Percentiles rank a stretch among this genome's conserved stretches.
These are phyloP conservation scores for Brassica carinata DNA, from an alignment of 345 rosid species.

Conservation along the genomic window DNA sequence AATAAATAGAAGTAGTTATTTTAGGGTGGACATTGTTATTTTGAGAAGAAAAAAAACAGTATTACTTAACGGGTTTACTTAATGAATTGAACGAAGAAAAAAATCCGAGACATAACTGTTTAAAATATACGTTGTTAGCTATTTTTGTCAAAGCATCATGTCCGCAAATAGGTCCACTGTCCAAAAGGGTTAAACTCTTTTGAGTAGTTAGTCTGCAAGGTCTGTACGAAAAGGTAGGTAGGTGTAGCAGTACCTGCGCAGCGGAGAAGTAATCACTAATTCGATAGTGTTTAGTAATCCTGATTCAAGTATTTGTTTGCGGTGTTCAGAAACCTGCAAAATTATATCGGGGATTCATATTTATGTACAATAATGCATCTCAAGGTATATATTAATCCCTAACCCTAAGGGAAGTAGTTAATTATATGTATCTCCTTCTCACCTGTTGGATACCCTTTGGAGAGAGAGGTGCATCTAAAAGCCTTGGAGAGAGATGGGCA, in stretches of 20 bases:
- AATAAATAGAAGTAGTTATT: neutral
- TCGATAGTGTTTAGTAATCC: conserved; percentile 32
- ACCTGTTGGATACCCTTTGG: conserved; percentile 64
- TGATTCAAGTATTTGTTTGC: conserved; percentile 2
- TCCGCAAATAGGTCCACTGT: neutral
- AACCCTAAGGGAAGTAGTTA: neutral
- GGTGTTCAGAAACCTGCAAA: conserved; percentile 25
- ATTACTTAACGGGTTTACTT: neutral
- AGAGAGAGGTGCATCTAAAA: conserved; percentile 64
- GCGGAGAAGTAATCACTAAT: conserved; percentile 42
- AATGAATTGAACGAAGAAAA: neutral
- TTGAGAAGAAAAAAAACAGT: too few species aligned
- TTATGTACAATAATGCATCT: conserved; percentile 14
- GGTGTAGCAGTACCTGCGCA: conserved; percentile 23
- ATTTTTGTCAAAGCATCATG: neutral
- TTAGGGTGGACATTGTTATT: too few species aligned
- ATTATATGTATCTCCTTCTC: neutral
- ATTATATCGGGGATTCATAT: neutral
- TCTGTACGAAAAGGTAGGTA: neutral
- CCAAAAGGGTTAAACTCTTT: neutral
- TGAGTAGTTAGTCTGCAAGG: neutral
- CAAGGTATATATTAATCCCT: neutral
- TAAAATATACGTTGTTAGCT: neutral
- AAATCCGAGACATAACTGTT: neutral
- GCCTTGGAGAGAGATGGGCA: conserved; percentile 37